Percentiles rank a stretch among this genome's conserved stretches.
phyloP scores from a whole-genome alignment of 495 filamentous ascomycete species.

The Tuber indicum region DNA sequence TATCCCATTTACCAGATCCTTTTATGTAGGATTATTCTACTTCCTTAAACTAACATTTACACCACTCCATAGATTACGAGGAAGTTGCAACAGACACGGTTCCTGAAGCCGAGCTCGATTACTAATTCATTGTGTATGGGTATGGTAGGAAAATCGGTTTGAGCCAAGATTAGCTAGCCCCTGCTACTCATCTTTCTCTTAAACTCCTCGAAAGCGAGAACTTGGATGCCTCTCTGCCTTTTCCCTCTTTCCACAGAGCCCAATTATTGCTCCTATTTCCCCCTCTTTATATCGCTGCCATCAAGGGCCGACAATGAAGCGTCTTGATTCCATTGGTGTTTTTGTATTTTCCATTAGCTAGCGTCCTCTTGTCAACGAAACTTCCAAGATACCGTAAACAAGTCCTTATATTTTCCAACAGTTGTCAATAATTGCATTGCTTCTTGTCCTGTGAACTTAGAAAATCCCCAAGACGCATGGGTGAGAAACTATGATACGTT shows the following conservation, averaged over 20 bases:
- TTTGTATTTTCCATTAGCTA: conserved; percentile 1
- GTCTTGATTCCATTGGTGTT: not conserved
- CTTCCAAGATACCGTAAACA: not conserved
- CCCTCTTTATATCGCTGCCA: not conserved
- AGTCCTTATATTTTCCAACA: not conserved
- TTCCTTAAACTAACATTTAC: conserved; percentile 7
- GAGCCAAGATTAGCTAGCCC: not conserved
- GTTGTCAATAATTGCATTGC: not conserved
- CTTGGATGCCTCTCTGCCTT: not conserved
- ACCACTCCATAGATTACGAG: conserved; percentile 63
- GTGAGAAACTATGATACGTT: not conserved
- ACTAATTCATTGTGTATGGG: conserved; percentile 36
- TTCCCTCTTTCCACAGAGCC: not conserved
- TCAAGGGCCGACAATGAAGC: not conserved
- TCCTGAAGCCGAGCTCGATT: conserved; percentile 53
- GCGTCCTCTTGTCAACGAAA: not conserved
- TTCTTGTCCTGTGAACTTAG: not conserved
- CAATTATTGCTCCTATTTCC: not conserved
- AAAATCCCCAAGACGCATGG: not conserved
- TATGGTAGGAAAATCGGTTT: not conserved
- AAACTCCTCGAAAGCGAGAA: not conserved
- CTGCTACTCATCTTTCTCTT: not conserved
- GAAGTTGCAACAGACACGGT: conserved; percentile 69
- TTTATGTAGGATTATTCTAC: not conserved
- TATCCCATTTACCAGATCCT: not conserved